A percentile compares a stretch with the other conserved stretches of the same genome.
phyloP scores from a whole-genome alignment of 2,329 filamentous ascomycete genomes.

The Ceratocystis cubensis region DNA sequence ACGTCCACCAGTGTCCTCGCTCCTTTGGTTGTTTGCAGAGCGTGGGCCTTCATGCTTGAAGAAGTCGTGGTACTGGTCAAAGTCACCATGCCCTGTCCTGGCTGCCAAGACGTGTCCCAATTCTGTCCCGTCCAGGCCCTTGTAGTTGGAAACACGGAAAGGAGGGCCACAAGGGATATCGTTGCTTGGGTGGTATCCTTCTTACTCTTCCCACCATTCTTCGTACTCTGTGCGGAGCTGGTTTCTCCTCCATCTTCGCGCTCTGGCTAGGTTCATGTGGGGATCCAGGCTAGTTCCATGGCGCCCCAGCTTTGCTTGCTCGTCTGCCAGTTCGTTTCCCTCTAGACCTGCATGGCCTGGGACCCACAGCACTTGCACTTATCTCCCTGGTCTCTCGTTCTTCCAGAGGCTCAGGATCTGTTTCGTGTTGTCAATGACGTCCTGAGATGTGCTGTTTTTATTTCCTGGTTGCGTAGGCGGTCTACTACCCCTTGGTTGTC shows the following conservation, averaged over 20 bases:
- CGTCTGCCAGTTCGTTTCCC: not conserved
- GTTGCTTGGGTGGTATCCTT: no score
- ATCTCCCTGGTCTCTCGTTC: not conserved
- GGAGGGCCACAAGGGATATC: no score
- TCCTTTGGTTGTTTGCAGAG: not conserved
- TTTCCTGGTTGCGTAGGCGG: not conserved
- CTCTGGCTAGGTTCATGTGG: not conserved
- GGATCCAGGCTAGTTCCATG: not conserved
- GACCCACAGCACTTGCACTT: not conserved
- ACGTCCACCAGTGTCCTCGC: not conserved
- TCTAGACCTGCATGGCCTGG: not conserved
- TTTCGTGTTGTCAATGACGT: not conserved
- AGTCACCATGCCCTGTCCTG: not conserved
- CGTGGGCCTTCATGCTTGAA: not conserved
- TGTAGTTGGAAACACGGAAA: not conserved
- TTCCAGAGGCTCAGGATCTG: not conserved
- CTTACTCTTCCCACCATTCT: no score
- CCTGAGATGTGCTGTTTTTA: not conserved
- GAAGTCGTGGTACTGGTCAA: not conserved
- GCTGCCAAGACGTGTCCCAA: not conserved
- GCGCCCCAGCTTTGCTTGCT: not conserved
- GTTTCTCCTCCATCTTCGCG: not conserved
- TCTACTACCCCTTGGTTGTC: not conserved
- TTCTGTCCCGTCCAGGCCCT: not conserved
- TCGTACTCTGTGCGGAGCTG: not conserved